Base-by-base conservation (phyloP, 106 monocot species). In the Triglochin maritima region DNA sequence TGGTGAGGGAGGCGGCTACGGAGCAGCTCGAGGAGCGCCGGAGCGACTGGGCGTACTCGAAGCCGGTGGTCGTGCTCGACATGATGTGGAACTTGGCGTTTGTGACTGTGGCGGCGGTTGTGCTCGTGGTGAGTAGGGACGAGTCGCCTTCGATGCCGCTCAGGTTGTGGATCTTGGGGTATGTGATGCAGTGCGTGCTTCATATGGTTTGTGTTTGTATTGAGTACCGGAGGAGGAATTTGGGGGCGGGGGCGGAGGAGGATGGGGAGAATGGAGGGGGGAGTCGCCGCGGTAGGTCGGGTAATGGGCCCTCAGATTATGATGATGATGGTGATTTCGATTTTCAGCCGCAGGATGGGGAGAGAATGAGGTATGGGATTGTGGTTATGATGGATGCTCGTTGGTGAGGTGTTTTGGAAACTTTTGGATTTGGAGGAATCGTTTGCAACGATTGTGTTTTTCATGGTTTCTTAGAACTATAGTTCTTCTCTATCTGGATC, bases 1-100 rank as follows among this genome's bases (percentile, higher is more conserved):
- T 77, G 50, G 69, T 77, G 70, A 68, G 76, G 12, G 76, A 77
- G 69, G 41, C 70, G 46, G 76, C 76, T 7, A 69, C 76, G 63
- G 70, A 70, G 76, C 76, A 77, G 45, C 70, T 77, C 49, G 76
- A 77, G 56, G 76, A 77, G 63, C 14, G 76, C 63, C 50, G 52
- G 63, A 70, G 70, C 57, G 76, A 77, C 44, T 77, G 76, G 76
- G 76, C 70, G 2, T 77, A 77, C 57, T 77, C 76, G 4, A 69
- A 49, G 63, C 76, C 76, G 8, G 76, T 77, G 7, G 76, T 77
- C 12, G 70, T 70, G 17, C 69, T 77, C 3, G 76, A 77, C 52
- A 57, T 77, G 17, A 51, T 77, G 15, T 77, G 76, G 76, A 77
- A 77, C 44, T 56, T 70, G 3, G 69, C 70, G 3, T 77, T 77